Base-by-base conservation (phyloP, 768 basidiomycete species). In the Gautieria morchelliformis region DNA sequence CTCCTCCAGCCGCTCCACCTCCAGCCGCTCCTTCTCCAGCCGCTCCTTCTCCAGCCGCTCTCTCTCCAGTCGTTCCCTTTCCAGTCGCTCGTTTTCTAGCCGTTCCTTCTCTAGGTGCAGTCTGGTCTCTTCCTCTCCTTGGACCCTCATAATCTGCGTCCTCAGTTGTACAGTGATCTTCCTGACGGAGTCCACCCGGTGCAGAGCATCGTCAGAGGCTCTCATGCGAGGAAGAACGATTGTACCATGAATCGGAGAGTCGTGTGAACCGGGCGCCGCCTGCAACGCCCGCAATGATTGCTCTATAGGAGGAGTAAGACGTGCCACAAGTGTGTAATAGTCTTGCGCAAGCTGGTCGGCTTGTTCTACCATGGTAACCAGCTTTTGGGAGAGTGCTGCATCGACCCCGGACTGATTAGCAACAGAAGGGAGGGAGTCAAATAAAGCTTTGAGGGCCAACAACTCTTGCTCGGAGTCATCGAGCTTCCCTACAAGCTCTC, bases 201-300 rank as follows among this genome's bases (percentile, higher is more conserved):
- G 64, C 60, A 83, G 80, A 0, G 75, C 69, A 59, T 82, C 78
- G 62, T 83, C 76, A 15, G 80, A 71, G 7, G 74, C 72, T 56
- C 75, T 71, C 44, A 70, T 68, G 45, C 86, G 77, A 12, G 81
- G 67, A 19, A 71, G 67, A 56, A 79, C 74, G 1, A 89, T 56
- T 20, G 65, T 64, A 48, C 82, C 77, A 44, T 76, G 74, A n/a
- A 76, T 69, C 42, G 72, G 64, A 17, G 70, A 54, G 52, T 83
- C 80, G 32, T 71, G 67, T 1, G 70, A 66, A 45, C 71, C 69
- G 35, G 80, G 74, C 9, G 68, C 59, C 33, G 71, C 62, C n/a
- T 84, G 80, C 74, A 91, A 81, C 22, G 68, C 70, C 19, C 74
- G 74, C 19, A 89, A 70, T 3, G 79, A 67, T 45, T 81, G 78